These are phyloP conservation scores for Trametes cinnabarina DNA, from an alignment of 768 basidiomycete species.

Conservation along the genomic window DNA sequence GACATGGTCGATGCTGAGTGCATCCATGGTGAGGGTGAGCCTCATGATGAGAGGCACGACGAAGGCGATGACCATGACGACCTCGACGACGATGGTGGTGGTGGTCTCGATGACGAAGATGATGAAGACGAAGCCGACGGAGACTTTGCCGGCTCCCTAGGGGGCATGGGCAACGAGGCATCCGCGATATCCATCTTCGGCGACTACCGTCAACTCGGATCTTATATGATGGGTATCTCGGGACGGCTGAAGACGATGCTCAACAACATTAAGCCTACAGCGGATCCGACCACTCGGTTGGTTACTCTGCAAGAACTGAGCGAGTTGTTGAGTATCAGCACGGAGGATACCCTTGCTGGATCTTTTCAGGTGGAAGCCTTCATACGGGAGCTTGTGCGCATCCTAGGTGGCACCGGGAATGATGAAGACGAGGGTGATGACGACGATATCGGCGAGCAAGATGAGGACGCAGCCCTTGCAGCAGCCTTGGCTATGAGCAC, in stretches of 20 bases:
- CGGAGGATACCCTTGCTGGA: conserved; percentile 93
- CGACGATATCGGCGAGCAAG: conserved; percentile 57
- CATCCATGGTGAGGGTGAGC: conserved; percentile 47
- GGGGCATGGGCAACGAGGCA: conserved; percentile 54
- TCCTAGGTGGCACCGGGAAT: conserved; percentile 77
- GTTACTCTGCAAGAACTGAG: conserved; percentile 92
- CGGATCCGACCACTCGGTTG: conserved; percentile 82
- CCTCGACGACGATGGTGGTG: conserved; percentile 43
- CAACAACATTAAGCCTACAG: conserved; percentile 80
- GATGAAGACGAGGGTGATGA: conserved; percentile 77
- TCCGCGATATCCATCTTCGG: conserved; percentile 80
- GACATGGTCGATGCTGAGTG: conserved; percentile 73
- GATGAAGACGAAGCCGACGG: conserved; percentile 49
- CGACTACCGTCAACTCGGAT: conserved; percentile 84
- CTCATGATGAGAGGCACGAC: conserved; percentile 44
- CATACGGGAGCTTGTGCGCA: conserved; percentile 87
- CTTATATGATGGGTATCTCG: conserved; percentile 89
- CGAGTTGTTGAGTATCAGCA: conserved; percentile 93
- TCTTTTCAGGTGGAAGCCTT: conserved; percentile 95
- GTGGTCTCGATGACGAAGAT: conserved; percentile 47
- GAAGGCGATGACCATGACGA: conserved; percentile 47
- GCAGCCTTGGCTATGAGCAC: conserved; percentile 84
- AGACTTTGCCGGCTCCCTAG: conserved; percentile 24
- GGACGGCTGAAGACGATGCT: conserved; percentile 88
- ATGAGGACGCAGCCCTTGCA: conserved; percentile 86